Conservation (phyloP, 2,329 filamentous ascomycete genomes). For the Pezicula radicicola region DNA sequence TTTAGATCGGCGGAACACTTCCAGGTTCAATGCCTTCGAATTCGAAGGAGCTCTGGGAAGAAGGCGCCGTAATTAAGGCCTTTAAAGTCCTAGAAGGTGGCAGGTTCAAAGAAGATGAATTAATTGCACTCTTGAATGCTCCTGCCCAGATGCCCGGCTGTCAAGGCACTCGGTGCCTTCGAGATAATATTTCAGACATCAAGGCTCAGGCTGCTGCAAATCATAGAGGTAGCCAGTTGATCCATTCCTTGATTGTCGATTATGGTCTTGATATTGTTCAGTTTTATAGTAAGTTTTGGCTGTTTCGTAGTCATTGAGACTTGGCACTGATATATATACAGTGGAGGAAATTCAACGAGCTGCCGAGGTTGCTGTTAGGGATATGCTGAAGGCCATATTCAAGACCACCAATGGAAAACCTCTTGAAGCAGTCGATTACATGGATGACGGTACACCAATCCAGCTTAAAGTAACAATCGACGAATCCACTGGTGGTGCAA, state of each 20-base stretch:
- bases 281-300: constrained; percentile 50
- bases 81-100: constrained; percentile 71
- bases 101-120: constrained; percentile 71
- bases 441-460: constrained; percentile 83
- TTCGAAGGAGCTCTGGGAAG: constrained; percentile 60
- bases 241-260: constrained; percentile 68
- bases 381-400: constrained; percentile 66
- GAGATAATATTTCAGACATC: constrained; percentile 79
- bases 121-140: constrained; percentile 67
- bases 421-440: constrained; percentile 70
- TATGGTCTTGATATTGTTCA: constrained; percentile 73
- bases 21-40: constrained; percentile 80
- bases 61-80: constrained; percentile 58
- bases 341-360: constrained; percentile 75
- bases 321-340: neutral
- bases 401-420: constrained; percentile 61
- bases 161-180: constrained; percentile 70
- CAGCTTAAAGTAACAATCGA: constrained; percentile 70
- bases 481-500: constrained; percentile 64
- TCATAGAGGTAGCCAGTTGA: constrained; percentile 74
- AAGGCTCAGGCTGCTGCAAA: constrained; percentile 84
- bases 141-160: constrained; percentile 72
- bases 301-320: constrained; percentile 27
- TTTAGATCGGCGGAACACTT: constrained; percentile 69
- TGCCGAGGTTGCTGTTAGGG: constrained; percentile 69